Percentiles rank a stretch among this genome's conserved stretches.
phyloP scores from a whole-genome alignment of 176 grass and related monocot species.

The Carex kokanica region DNA sequence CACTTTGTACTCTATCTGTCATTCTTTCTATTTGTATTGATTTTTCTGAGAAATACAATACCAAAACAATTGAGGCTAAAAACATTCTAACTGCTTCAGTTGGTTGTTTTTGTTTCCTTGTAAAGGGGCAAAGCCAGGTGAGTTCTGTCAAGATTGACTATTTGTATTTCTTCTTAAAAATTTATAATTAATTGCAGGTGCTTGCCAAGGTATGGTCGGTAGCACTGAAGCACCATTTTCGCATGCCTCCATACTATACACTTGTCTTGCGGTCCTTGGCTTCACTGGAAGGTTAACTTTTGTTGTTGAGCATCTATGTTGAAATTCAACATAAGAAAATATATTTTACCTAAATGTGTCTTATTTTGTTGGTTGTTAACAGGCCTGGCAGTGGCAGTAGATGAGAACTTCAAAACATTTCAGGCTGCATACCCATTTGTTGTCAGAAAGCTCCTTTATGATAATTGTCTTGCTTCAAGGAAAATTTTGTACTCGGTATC shows the following conservation, averaged over 20 bases:
- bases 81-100: background rate
- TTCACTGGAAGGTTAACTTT: slow-evolving; percentile 38
- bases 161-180: slow-evolving; percentile 30
- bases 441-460: slow-evolving; percentile 40
- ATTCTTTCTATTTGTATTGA: background rate
- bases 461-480: slow-evolving; percentile 39
- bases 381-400: slow-evolving; percentile 42
- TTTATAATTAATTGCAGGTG: slow-evolving; percentile 52
- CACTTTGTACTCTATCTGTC: background rate
- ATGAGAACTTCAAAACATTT: slow-evolving; percentile 39
- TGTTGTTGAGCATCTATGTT: background rate
- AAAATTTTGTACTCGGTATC: slow-evolving; percentile 38
- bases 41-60: slow-evolving; percentile 14
- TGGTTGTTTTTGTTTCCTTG: slow-evolving; percentile 18
- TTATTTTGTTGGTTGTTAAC: slow-evolving; percentile 10
- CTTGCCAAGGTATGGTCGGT: slow-evolving; percentile 87
- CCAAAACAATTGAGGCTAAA: slow-evolving; percentile 16
- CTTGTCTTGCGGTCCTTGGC: slow-evolving; percentile 83
- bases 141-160: background rate
- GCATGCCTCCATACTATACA: slow-evolving; percentile 92
- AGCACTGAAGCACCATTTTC: slow-evolving; percentile 86
- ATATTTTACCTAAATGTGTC: background rate
- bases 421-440: slow-evolving; percentile 39
- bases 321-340: background rate
- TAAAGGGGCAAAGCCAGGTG: too few relatives aligned